phyloP scores from a whole-genome alignment of 2,329 filamentous ascomycete genomes.

The Fusarium sp. region DNA sequence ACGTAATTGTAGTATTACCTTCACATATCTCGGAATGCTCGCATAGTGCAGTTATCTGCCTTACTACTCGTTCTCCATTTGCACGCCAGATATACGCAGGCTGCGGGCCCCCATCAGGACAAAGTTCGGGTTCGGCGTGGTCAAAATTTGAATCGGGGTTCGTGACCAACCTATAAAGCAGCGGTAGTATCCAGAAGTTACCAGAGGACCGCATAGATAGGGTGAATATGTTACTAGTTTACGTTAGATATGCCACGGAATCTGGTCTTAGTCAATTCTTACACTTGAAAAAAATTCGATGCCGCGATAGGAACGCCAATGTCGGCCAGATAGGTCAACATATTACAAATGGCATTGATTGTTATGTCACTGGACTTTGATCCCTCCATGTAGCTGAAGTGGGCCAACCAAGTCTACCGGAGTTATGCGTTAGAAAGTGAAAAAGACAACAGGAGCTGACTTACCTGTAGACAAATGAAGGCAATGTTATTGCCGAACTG shows the following conservation, averaged over 20 bases:
- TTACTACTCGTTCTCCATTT: too few relatives aligned
- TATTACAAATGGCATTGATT: background rate
- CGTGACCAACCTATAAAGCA: background rate
- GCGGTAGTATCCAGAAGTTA: background rate
- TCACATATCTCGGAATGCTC: background rate
- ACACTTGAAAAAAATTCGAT: background rate
- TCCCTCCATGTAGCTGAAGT: too few relatives aligned
- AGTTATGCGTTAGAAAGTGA: too few relatives aligned
- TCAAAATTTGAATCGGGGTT: background rate
- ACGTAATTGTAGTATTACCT: fast-evolving
- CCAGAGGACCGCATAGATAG: background rate
- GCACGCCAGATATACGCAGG: too few relatives aligned
- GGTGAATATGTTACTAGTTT: fast-evolving
- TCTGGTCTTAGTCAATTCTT: fast-evolving
- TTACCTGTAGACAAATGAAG: too few relatives aligned
- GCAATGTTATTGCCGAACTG: background rate
- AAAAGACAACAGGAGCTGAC: too few relatives aligned
- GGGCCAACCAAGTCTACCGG: too few relatives aligned
- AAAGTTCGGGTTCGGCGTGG: fast-evolving
- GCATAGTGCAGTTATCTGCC: too few relatives aligned
- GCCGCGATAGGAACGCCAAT: background rate
- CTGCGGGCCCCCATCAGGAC: too few relatives aligned
- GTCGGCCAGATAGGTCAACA: fast-evolving
- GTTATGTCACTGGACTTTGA: background rate
- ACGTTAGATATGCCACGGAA: background rate